Evolutionary conservation across 2,329 filamentous ascomycete genomes (phyloP).

Genomic region (Penicillium sp.): DNA sequence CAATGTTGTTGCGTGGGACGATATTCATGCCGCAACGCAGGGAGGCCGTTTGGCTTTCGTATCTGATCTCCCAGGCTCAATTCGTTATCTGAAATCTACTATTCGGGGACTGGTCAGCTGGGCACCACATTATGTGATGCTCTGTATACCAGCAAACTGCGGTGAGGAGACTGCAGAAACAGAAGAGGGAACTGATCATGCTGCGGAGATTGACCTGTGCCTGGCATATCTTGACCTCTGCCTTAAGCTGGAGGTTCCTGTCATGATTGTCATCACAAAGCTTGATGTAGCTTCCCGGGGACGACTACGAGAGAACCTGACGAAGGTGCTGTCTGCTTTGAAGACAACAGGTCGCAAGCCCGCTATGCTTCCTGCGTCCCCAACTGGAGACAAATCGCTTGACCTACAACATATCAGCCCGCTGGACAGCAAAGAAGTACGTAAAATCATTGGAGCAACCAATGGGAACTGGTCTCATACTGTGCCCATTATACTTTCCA

Average conservation of each 20-base stretch:
- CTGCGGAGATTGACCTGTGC: conserved; percentile 65
- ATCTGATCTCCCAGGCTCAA: conserved; percentile 87
- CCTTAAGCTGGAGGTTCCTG: conserved; percentile 71
- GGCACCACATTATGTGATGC: conserved; percentile 88
- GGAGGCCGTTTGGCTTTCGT: conserved; percentile 76
- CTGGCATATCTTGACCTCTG: conserved; percentile 81
- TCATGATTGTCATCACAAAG: conserved; percentile 85
- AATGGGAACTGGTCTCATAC: conserved; percentile 44
- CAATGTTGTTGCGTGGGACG: conserved; percentile 88
- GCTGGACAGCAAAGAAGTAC: conserved; percentile 58
- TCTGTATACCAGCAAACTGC: conserved; percentile 82
- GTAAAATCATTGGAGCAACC: conserved; percentile 50
- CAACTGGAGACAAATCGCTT: conserved; percentile 48
- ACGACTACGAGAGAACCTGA: conserved; percentile 67
- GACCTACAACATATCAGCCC: conserved; percentile 58
- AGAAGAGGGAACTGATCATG: conserved; percentile 25
- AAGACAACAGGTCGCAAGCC: conserved; percentile 74
- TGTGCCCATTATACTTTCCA: conserved; percentile 85
- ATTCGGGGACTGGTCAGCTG: conserved; percentile 88
- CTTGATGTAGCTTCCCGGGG: conserved; percentile 76
- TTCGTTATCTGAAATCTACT: conserved; percentile 83
- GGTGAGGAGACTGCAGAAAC: conserved; percentile 45
- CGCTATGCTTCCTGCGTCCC: conserved; percentile 58
- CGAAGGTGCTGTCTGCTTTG: conserved; percentile 70
- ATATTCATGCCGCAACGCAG: conserved; percentile 79